phyloP scores from a whole-genome alignment of 2,329 filamentous ascomycete species.

The Ciborinia camelliae region DNA sequence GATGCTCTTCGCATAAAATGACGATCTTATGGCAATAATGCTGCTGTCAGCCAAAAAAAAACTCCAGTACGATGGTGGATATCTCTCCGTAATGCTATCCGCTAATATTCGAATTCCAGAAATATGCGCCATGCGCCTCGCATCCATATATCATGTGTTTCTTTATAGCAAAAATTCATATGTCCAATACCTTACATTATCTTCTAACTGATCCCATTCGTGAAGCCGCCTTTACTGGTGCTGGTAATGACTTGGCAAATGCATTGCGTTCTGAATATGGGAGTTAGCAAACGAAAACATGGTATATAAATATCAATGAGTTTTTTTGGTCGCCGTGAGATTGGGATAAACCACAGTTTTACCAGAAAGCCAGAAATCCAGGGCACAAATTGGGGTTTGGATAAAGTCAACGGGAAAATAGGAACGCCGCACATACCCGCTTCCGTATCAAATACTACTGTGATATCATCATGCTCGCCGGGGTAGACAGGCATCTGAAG shows the following conservation, averaged over 20 bases:
- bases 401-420: background rate
- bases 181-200: slow-evolving; percentile 23
- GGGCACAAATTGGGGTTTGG: background rate
- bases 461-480: slow-evolving; percentile 88
- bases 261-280: slow-evolving; percentile 31
- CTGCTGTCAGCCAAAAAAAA: background rate
- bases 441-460: slow-evolving; percentile 77
- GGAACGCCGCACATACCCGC: slow-evolving; percentile 37
- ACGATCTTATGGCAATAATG: background rate
- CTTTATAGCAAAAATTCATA: background rate
- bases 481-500: slow-evolving; percentile 73
- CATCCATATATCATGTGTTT: background rate
- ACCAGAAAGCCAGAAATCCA: background rate
- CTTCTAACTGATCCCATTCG: slow-evolving; percentile 38
- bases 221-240: slow-evolving; percentile 35
- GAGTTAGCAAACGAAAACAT: background rate
- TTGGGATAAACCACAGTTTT: slow-evolving; percentile 12
- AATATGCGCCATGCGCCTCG: slow-evolving; percentile 15
- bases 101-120: slow-evolving; percentile 11
- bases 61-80: slow-evolving; percentile 9
- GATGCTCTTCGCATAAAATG: background rate
- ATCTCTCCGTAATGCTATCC: slow-evolving; percentile 18
- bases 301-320: background rate
- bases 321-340: background rate
- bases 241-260: slow-evolving; percentile 37